These are phyloP conservation scores for Mycena chlorophos DNA, from an alignment of 768 basidiomycete genomes.

Conservation along the genomic window DNA sequence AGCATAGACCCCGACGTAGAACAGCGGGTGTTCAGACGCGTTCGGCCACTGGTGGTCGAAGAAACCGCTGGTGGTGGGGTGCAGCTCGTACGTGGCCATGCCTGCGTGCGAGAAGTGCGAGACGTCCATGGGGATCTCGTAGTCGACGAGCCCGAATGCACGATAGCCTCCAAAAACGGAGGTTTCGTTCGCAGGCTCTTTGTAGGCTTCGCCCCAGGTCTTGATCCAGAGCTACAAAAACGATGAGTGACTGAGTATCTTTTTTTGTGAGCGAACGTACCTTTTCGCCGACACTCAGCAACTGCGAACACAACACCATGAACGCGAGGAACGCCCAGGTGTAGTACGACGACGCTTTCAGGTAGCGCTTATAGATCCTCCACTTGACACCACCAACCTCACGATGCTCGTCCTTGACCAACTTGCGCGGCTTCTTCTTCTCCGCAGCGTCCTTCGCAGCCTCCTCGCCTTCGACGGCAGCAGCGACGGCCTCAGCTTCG, in stretches of 20 bases:
- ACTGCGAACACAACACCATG: constrained; percentile 46
- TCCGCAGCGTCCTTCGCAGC: constrained; percentile 21
- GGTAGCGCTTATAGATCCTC: constrained; percentile 65
- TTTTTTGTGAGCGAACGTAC: not conserved
- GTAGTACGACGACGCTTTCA: constrained; percentile 75
- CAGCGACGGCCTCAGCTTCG: constrained; percentile 30
- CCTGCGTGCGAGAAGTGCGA: constrained; percentile 8
- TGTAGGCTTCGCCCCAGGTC: constrained; percentile 23
- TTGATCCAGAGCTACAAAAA: constrained; percentile 63
- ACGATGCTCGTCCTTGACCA: constrained; percentile 58
- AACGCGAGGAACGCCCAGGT: constrained; percentile 59
- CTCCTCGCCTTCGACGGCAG: constrained; percentile 18
- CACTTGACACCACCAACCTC: constrained; percentile 84
- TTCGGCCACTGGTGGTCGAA: constrained; percentile 43
- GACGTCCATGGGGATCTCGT: constrained; percentile 17
- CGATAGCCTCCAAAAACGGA: constrained; percentile 3
- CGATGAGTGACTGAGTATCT: not conserved
- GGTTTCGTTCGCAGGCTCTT: constrained; percentile 2
- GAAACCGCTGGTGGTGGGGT: constrained; percentile 25
- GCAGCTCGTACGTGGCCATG: constrained; percentile 23
- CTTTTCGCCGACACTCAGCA: constrained; percentile 60
- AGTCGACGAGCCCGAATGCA: constrained; percentile 3
- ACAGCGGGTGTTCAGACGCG: constrained; percentile 62
- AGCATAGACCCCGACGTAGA: constrained; percentile 70
- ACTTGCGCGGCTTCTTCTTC: constrained; percentile 64